A percentile compares a stretch with the other conserved stretches of the same genome.
Conservation (phyloP, 177 flowering plant genomes). For the Vitis hybrid region DNA sequence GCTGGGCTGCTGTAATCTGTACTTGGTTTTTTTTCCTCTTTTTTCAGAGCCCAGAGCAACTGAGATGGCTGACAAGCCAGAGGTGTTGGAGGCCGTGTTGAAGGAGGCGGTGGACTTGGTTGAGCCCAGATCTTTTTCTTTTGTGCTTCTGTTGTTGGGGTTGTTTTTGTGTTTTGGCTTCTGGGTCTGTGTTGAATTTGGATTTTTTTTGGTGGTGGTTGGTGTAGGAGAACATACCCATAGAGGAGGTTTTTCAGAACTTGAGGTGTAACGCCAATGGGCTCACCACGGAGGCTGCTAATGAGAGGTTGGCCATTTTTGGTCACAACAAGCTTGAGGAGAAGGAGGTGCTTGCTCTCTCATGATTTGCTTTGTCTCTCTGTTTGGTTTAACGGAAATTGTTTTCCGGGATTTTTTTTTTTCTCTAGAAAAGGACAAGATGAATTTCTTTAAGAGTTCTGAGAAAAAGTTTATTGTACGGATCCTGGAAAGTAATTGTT, state of each 20-base stretch:
- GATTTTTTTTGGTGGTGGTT: neutral
- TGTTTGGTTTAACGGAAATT: neutral
- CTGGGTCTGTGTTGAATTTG: constrained; percentile 4
- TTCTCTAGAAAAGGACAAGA: neutral
- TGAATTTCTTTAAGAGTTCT: too few relatives aligned
- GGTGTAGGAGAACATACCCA: constrained; percentile 46
- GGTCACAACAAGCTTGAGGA: constrained; percentile 63
- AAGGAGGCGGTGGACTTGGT: constrained; percentile 66
- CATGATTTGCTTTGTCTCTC: neutral
- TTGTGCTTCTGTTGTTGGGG: neutral
- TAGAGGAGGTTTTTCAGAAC: constrained; percentile 54
- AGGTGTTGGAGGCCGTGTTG: constrained; percentile 45
- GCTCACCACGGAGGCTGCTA: constrained; percentile 41
- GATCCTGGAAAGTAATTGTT: too few relatives aligned
- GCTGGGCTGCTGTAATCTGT: neutral
- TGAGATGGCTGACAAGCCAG: constrained; percentile 32
- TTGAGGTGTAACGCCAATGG: constrained; percentile 46
- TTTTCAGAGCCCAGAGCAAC: neutral
- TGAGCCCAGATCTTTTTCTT: neutral
- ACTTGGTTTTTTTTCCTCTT: neutral
- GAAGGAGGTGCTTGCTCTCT: constrained; percentile 34
- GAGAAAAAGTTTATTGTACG: too few relatives aligned
- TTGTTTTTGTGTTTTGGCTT: neutral
- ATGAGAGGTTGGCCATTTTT: constrained; percentile 43
- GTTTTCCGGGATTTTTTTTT: neutral